A percentile compares a stretch with the other conserved stretches of the same genome.
Evolutionary conservation across 2,329 filamentous ascomycete genomes (phyloP).

Genomic region (Neonectria neomacrospora): DNA sequence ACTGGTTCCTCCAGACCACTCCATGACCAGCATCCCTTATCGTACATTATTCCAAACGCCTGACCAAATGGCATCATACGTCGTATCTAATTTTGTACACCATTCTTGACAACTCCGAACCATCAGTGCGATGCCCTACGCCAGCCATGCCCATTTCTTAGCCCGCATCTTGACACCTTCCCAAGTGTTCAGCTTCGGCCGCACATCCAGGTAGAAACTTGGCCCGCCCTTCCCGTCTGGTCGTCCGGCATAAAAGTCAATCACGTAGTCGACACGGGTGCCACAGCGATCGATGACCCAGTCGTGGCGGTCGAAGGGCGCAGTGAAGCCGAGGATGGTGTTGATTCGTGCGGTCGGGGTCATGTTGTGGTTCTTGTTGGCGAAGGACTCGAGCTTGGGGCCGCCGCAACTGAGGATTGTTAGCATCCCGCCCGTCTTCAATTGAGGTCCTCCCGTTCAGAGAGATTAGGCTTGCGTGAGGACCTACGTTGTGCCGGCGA

Average conservation of each 20-base stretch:
- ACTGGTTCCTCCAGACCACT: slow-evolving; percentile 19
- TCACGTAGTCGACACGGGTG: slow-evolving; percentile 88
- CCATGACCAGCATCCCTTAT: slow-evolving; percentile 27
- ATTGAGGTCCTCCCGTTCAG: fast-evolving
- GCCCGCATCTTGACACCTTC: slow-evolving; percentile 76
- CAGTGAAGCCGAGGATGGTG: slow-evolving; percentile 85
- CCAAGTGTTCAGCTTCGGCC: slow-evolving; percentile 75
- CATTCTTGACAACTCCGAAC: background rate
- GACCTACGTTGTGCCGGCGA: slow-evolving; percentile 65
- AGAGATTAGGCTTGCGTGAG: fast-evolving
- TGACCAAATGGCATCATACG: slow-evolving; percentile 35
- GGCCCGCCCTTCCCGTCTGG: slow-evolving; percentile 53
- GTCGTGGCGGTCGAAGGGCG: slow-evolving; percentile 95
- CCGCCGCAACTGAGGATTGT: slow-evolving; percentile 67
- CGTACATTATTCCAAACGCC: slow-evolving; percentile 45
- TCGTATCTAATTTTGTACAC: slow-evolving; percentile 32
- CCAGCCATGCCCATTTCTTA: slow-evolving; percentile 61
- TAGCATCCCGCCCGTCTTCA: slow-evolving; percentile 17
- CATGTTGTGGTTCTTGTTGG: slow-evolving; percentile 74
- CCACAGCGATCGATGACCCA: slow-evolving; percentile 97
- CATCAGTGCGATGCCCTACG: slow-evolving; percentile 43
- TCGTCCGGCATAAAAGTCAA: slow-evolving; percentile 93
- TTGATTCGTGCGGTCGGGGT: slow-evolving; percentile 88
- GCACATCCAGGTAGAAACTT: slow-evolving; percentile 75
- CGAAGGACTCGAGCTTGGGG: slow-evolving; percentile 85